Evolutionary conservation across 2,329 filamentous ascomycete genomes (phyloP).

Genomic region (Ophiosphaerella herpotricha): DNA sequence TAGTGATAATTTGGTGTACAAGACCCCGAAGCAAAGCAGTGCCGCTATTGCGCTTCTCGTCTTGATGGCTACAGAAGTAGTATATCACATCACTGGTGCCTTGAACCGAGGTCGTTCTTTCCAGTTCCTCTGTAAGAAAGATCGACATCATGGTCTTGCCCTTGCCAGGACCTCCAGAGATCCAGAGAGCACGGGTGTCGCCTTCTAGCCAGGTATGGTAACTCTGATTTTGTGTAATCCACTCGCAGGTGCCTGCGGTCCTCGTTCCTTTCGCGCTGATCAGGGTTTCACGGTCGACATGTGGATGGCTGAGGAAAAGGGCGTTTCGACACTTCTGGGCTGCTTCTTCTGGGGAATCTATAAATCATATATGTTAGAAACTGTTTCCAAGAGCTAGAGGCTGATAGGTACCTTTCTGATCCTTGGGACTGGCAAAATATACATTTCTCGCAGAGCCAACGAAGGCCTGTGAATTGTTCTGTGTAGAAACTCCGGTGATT

Average conservation of each 20-base stretch:
- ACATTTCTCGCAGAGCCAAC: neutral
- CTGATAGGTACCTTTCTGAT: too few relatives aligned
- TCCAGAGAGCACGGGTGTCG: constrained; percentile 15
- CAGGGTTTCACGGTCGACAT: constrained; percentile 6
- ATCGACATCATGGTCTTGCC: constrained; percentile 39
- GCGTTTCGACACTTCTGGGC: neutral
- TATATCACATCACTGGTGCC: neutral
- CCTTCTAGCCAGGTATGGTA: constrained; percentile 13
- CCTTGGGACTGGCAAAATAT: neutral
- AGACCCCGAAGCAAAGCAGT: neutral
- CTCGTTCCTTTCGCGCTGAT: neutral
- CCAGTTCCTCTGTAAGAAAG: constrained; percentile 16
- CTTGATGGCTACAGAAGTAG: neutral
- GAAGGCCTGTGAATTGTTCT: neutral
- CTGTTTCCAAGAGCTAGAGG: too few relatives aligned
- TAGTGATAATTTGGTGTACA: neutral
- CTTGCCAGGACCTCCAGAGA: constrained; percentile 29
- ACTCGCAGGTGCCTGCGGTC: constrained; percentile 28
- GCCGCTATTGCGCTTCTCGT: neutral
- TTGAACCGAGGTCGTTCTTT: neutral
- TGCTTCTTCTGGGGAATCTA: too few relatives aligned
- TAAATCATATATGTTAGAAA: too few relatives aligned
- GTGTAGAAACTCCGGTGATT: neutral
- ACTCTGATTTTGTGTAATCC: constrained; percentile 21
- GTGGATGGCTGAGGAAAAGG: constrained; percentile 11